These are phyloP conservation scores for Trapa incisa DNA, from an alignment of 345 rosid genomes.

Conservation along the genomic window DNA sequence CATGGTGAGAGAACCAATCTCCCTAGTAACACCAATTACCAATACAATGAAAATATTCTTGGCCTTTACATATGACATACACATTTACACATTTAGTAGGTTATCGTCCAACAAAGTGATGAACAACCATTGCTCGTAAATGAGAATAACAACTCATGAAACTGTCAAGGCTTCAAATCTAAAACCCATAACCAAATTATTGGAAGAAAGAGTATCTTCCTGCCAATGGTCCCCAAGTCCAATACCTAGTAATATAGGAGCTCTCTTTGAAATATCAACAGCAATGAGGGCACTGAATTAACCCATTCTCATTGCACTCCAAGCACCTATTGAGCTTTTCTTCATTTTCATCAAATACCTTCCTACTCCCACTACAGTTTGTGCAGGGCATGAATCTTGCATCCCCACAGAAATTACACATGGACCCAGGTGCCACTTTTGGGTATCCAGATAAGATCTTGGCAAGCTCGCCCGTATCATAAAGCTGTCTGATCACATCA, in stretches of 20 bases:
- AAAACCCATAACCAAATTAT: neutral
- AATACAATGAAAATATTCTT: too few species aligned
- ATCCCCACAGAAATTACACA: constrained; percentile 64
- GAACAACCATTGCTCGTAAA: neutral
- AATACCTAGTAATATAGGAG: neutral
- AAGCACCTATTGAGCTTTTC: constrained; percentile 47
- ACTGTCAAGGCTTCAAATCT: neutral
- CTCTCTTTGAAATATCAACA: constrained; percentile 20
- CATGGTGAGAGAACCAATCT: neutral
- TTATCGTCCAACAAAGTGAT: neutral
- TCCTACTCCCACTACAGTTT: constrained; percentile 83
- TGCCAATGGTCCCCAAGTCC: neutral
- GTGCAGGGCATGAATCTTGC: constrained; percentile 61
- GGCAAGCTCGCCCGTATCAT: constrained; percentile 67
- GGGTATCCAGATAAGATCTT: constrained; percentile 70
- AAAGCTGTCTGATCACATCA: constrained; percentile 66
- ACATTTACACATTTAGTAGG: neutral
- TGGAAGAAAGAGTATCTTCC: neutral
- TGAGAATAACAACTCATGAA: too few species aligned
- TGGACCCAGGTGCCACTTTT: constrained; percentile 42
- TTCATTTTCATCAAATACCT: constrained; percentile 78
- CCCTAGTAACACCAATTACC: neutral
- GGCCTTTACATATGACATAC: neutral
- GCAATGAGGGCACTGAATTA: constrained; percentile 71
- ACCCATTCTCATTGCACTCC: constrained; percentile 83